A percentile compares a stretch with the other conserved stretches of the same genome.
Evolutionary conservation across 2,329 filamentous ascomycete species (phyloP).

Genomic region (Nemania sp.): DNA sequence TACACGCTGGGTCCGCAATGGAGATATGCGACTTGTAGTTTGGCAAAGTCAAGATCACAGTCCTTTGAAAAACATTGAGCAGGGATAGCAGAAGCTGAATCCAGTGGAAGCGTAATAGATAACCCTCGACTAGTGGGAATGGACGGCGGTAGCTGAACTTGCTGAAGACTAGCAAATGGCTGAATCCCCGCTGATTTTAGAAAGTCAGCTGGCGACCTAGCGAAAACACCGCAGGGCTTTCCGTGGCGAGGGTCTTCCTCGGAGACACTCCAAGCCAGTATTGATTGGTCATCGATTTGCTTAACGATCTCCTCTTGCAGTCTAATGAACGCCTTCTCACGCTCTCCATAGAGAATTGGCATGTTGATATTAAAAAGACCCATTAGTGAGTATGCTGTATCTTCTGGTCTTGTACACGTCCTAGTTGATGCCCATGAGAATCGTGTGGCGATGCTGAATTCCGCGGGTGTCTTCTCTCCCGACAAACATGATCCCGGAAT

Average conservation of each 20-base stretch:
- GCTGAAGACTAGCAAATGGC: background rate
- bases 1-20: background rate
- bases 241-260: background rate
- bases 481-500: constrained; percentile 29
- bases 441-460: constrained; percentile 28
- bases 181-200: background rate
- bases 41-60: background rate
- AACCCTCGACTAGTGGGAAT: background rate
- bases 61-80: background rate
- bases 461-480: background rate
- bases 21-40: background rate
- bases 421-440: constrained; percentile 19
- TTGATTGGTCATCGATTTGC: constrained; percentile 1
- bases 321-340: constrained; percentile 10
- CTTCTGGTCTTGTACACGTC: constrained; percentile 10
- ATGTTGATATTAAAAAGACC: constrained; percentile 16
- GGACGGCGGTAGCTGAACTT: background rate
- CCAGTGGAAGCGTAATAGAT: background rate
- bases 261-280: constrained; percentile 9
- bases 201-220: background rate
- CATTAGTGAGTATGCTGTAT: constrained; percentile 16
- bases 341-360: constrained; percentile 17
- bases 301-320: constrained; percentile 16
- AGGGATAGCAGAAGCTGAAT: background rate
- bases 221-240: background rate